Evolutionary conservation across 139 green algal genomes (phyloP).

Genomic region (Axilococcus clingmanii): DNA sequence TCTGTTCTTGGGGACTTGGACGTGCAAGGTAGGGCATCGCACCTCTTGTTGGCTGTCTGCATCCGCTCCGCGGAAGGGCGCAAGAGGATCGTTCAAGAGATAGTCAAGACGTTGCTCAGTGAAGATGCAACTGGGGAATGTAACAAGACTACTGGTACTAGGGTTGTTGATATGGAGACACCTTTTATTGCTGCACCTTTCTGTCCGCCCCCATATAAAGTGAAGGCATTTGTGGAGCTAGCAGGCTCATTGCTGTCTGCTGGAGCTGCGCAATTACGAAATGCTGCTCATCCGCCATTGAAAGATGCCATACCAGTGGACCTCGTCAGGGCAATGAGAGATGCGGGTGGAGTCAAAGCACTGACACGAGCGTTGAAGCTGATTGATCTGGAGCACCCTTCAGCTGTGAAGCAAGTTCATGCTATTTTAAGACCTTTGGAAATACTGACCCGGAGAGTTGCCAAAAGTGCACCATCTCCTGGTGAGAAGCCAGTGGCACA

Average conservation of each 20-base stretch:
- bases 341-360: slow-evolving; percentile 53
- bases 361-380: slow-evolving; percentile 39
- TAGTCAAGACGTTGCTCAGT: slow-evolving; percentile 32
- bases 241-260: slow-evolving; percentile 37
- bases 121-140: neutral
- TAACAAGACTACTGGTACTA: neutral
- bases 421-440: slow-evolving; percentile 75
- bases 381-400: slow-evolving; percentile 57
- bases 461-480: slow-evolving; percentile 8
- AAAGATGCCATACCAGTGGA: no score
- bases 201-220: slow-evolving; percentile 2
- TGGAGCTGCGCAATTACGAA: slow-evolving; percentile 12
- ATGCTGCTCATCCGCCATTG: slow-evolving; percentile 51
- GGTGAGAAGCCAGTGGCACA: neutral
- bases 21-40: no score
- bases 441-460: slow-evolving; percentile 53
- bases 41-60: slow-evolving; percentile 56
- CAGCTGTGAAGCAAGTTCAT: slow-evolving; percentile 41
- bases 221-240: slow-evolving; percentile 50
- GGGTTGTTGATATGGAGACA: neutral
- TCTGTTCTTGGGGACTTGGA: no score
- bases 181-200: neutral
- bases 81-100: slow-evolving; percentile 59
- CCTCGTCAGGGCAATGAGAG: slow-evolving; percentile 64
- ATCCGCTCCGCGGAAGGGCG: slow-evolving; percentile 69